Percentiles rank a stretch among this genome's conserved stretches.
These are phyloP conservation scores for Acacia acuminata DNA, from an alignment of 306 rosid species.

Conservation along the genomic window DNA sequence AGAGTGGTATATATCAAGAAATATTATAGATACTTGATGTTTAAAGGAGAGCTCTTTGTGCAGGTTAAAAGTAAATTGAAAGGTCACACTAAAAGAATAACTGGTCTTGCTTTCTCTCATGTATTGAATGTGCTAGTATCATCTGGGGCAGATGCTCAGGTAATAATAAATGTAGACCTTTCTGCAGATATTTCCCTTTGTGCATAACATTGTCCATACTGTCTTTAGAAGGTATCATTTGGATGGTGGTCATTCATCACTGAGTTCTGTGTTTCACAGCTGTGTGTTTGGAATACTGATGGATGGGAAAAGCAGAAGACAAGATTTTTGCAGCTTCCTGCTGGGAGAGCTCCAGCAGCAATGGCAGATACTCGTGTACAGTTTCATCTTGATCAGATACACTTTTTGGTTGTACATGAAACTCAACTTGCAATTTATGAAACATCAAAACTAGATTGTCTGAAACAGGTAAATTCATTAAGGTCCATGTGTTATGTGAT, in stretches of 20 bases:
- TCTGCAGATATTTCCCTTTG: slow-evolving; percentile 11
- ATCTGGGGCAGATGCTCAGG: slow-evolving; percentile 99
- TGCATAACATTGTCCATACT: background rate
- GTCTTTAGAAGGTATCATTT: background rate
- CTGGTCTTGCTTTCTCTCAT: slow-evolving; percentile 95
- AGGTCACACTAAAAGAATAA: slow-evolving; percentile 93
- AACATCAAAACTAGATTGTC: slow-evolving; percentile 77
- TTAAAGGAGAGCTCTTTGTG: slow-evolving; percentile 29
- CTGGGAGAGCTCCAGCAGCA: slow-evolving; percentile 76
- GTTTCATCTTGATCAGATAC: slow-evolving; percentile 89
- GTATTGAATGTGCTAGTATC: slow-evolving; percentile 81
- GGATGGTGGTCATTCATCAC: slow-evolving; percentile 17
- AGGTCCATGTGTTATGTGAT: background rate
- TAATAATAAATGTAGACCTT: slow-evolving; percentile 27
- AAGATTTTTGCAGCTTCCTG: slow-evolving; percentile 79
- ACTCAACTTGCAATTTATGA: slow-evolving; percentile 95
- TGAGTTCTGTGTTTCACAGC: slow-evolving; percentile 42
- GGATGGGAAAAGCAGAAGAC: slow-evolving; percentile 94
- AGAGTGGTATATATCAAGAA: background rate
- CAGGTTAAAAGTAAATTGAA: slow-evolving; percentile 98
- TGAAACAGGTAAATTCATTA: slow-evolving; percentile 65
- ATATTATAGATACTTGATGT: slow-evolving; percentile 30
- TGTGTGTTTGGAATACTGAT: slow-evolving; percentile 91
- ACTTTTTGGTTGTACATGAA: slow-evolving; percentile 92
- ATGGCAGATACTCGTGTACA: slow-evolving; percentile 93